Conservation (phyloP, 2,329 filamentous ascomycete species). For the Lachnellula willkommii region DNA sequence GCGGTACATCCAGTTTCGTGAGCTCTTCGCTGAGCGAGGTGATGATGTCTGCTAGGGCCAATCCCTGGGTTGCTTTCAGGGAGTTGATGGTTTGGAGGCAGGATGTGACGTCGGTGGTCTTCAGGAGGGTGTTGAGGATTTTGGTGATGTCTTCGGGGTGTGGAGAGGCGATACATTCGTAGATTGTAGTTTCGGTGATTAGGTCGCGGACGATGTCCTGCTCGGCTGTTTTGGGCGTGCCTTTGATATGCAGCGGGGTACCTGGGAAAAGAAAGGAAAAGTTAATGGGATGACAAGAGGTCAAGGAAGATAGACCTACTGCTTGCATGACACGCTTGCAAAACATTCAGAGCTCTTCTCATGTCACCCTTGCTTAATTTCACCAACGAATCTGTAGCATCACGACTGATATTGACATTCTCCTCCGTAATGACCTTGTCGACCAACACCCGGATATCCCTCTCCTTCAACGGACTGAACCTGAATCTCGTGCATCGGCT, state of each 20-base stretch:
- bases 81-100: constrained; percentile 85
- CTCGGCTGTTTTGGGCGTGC: constrained; percentile 54
- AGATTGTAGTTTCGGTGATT: constrained; percentile 88
- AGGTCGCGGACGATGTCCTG: constrained; percentile 70
- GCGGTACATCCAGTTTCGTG: constrained; percentile 72
- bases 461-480: constrained; percentile 88
- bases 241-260: constrained; percentile 59
- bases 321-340: constrained; percentile 94
- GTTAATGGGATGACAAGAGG: not conserved
- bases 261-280: constrained; percentile 38
- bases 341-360: constrained; percentile 86
- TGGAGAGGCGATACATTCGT: constrained; percentile 94
- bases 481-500: constrained; percentile 92
- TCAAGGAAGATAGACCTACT: constrained; percentile 48
- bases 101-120: constrained; percentile 80
- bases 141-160: constrained; percentile 82
- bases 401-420: constrained; percentile 71
- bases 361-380: constrained; percentile 91
- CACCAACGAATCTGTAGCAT: constrained; percentile 79
- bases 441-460: constrained; percentile 77
- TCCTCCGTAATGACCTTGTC: constrained; percentile 89
- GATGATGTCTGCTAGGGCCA: constrained; percentile 91
- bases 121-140: constrained; percentile 78
- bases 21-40: constrained; percentile 81
- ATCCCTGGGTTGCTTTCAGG: constrained; percentile 76